phyloP scores from a whole-genome alignment of 345 rosid species.

The Kernera saxatilis region DNA sequence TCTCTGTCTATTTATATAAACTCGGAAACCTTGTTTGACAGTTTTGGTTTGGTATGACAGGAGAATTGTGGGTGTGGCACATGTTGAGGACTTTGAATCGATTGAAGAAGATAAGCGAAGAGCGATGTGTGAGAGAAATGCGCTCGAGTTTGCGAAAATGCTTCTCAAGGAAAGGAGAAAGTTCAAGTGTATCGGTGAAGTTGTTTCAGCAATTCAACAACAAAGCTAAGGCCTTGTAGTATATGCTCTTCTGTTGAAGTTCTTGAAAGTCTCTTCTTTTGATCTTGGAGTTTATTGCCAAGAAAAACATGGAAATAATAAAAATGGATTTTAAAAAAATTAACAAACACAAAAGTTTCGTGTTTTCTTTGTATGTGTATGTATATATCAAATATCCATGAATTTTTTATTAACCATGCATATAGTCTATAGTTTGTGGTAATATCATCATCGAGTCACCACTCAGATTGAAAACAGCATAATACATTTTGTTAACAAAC shows the following conservation, averaged over 20 bases:
- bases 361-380: too few relatives aligned
- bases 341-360: too few relatives aligned
- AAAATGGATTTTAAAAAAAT: too few relatives aligned
- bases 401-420: too few relatives aligned
- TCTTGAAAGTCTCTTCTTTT: slow-evolving; percentile 1
- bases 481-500: too few relatives aligned
- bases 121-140: slow-evolving; percentile 68
- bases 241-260: too few relatives aligned
- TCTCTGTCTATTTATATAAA: neutral
- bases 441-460: too few relatives aligned
- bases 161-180: slow-evolving; percentile 74
- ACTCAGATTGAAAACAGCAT: too few relatives aligned
- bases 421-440: too few relatives aligned
- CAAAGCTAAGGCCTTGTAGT: slow-evolving; percentile 8
- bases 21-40: neutral
- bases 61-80: slow-evolving; percentile 96
- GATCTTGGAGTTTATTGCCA: neutral
- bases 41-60: slow-evolving; percentile 28
- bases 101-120: slow-evolving; percentile 51
- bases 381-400: too few relatives aligned
- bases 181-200: slow-evolving; percentile 60
- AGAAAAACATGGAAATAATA: too few relatives aligned
- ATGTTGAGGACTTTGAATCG: slow-evolving; percentile 95
- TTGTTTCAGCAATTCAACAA: slow-evolving; percentile 49
- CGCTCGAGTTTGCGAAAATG: slow-evolving; percentile 61